Conservation (phyloP, 768 basidiomycete species). For the Mycena vitilis region DNA sequence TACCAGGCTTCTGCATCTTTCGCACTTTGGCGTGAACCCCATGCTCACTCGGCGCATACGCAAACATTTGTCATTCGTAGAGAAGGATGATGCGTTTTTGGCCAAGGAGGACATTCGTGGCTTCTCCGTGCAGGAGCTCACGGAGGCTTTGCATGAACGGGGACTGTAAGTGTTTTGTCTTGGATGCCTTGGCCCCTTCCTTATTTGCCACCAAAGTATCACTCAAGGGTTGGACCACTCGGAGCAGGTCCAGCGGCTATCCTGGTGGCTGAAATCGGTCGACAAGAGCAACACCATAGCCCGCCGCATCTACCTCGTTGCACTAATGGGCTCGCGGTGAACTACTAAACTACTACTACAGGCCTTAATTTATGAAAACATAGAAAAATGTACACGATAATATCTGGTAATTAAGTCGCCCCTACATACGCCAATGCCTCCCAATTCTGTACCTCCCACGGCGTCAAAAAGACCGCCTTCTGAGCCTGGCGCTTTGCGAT, state of each 20-base stretch:
- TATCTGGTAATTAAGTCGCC: constrained; percentile 33
- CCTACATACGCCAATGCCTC: constrained; percentile 67
- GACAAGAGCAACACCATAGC: constrained; percentile 53
- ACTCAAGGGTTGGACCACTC: constrained; percentile 54
- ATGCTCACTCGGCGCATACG: constrained; percentile 58
- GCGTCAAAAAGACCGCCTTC: constrained; percentile 71
- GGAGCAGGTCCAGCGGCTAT: constrained; percentile 61
- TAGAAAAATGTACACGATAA: constrained; percentile 33
- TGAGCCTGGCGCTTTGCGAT: constrained; percentile 62
- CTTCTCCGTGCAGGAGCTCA: constrained; percentile 66
- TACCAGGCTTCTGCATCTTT: constrained; percentile 54
- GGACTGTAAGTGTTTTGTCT: constrained; percentile 65
- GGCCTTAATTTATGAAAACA: constrained; percentile 20
- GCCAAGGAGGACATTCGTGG: constrained; percentile 57
- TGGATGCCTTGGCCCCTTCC: neutral
- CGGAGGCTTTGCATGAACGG: constrained; percentile 78
- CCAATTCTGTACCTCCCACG: constrained; percentile 68
- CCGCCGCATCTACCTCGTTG: constrained; percentile 64
- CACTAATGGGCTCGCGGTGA: constrained; percentile 31
- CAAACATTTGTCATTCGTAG: constrained; percentile 58
- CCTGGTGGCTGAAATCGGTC: constrained; percentile 73
- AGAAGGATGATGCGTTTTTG: constrained; percentile 74
- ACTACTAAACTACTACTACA: neutral
- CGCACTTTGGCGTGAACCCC: constrained; percentile 56
- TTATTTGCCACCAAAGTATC: constrained; percentile 41